Evolutionary conservation across 75 land plant species (phyloP).

Genomic region (Ceratopteris richardii): DNA sequence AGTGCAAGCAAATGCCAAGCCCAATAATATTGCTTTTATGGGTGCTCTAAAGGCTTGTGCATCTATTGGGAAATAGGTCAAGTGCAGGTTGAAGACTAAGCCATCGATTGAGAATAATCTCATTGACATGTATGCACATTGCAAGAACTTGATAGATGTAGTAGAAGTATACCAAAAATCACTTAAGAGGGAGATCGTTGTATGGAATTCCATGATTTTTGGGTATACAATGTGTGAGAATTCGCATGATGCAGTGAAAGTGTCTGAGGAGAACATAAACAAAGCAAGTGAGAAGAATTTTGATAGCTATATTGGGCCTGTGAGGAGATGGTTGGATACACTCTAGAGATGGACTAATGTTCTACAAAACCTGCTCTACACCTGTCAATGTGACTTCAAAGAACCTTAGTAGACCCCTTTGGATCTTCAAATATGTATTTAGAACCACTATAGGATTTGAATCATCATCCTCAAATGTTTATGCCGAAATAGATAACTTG

Average conservation of each 20-base stretch:
- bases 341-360: too few relatives aligned
- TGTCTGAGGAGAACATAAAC: conserved; percentile 13
- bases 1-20: conserved; percentile 10
- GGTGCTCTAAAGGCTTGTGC: conserved; percentile 42
- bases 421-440: too few relatives aligned
- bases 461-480: too few relatives aligned
- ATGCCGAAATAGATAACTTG: too few relatives aligned
- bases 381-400: too few relatives aligned
- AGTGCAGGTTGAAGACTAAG: conserved; percentile 25
- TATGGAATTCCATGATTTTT: conserved; percentile 61
- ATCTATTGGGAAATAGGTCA: conserved; percentile 32
- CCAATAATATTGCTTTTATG: too few relatives aligned
- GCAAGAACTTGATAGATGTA: conserved; percentile 50
- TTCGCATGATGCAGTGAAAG: conserved; percentile 33
- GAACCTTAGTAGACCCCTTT: too few relatives aligned
- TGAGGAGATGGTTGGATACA: too few relatives aligned
- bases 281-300: neutral
- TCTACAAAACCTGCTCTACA: too few relatives aligned
- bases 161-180: conserved; percentile 43
- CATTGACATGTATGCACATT: conserved; percentile 74
- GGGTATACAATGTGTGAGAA: conserved; percentile 60
- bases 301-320: neutral
- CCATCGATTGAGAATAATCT: conserved; percentile 41
- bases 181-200: too few relatives aligned
- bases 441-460: too few relatives aligned